Percentiles rank a stretch among this genome's conserved stretches.
These are phyloP conservation scores for Ambrosia trifida DNA, from an alignment of 129 eudicot genomes.

Conservation along the genomic window DNA sequence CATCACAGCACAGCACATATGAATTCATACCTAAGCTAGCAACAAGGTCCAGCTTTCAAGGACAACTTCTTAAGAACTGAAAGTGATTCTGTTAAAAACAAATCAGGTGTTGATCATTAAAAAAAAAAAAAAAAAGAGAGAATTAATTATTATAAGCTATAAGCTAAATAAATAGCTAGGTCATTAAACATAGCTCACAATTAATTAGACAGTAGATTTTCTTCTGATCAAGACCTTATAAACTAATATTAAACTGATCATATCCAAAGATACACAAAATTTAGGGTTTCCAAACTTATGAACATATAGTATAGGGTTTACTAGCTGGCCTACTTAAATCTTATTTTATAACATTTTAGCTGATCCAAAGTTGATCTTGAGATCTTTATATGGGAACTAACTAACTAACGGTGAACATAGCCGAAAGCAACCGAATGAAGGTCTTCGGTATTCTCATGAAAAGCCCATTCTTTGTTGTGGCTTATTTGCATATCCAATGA, in stretches of 20 bases:
- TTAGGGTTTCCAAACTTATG: slow-evolving; percentile 50
- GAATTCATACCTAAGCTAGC: slow-evolving; percentile 24
- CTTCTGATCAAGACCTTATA: slow-evolving; percentile 26
- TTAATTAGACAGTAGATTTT: slow-evolving; percentile 23
- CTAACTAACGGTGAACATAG: slow-evolving; percentile 52
- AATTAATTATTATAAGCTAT: slow-evolving; percentile 22
- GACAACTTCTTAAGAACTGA: slow-evolving; percentile 20
- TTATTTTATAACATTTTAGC: slow-evolving; percentile 34
- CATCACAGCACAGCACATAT: slow-evolving; percentile 3
- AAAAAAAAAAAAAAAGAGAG: slow-evolving; percentile 10
- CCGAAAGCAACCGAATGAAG: slow-evolving; percentile 78
- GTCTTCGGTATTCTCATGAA: slow-evolving; percentile 60
- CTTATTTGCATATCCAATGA: slow-evolving; percentile 53
- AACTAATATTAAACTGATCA: slow-evolving; percentile 38
- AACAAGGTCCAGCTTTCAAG: slow-evolving; percentile 27
- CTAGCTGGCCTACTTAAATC: slow-evolving; percentile 41
- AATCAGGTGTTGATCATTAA: slow-evolving; percentile 19
- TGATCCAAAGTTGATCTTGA: slow-evolving; percentile 39
- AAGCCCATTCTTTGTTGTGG: slow-evolving; percentile 52
- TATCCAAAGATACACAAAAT: slow-evolving; percentile 49
- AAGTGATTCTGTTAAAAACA: slow-evolving; percentile 21
- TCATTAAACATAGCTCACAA: slow-evolving; percentile 26
- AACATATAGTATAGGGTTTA: slow-evolving; percentile 65
- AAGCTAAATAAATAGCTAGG: slow-evolving; percentile 26
- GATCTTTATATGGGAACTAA: background rate